Conservation (phyloP, 1,139 yeast species). For the Magnusiomyces clavatus region DNA sequence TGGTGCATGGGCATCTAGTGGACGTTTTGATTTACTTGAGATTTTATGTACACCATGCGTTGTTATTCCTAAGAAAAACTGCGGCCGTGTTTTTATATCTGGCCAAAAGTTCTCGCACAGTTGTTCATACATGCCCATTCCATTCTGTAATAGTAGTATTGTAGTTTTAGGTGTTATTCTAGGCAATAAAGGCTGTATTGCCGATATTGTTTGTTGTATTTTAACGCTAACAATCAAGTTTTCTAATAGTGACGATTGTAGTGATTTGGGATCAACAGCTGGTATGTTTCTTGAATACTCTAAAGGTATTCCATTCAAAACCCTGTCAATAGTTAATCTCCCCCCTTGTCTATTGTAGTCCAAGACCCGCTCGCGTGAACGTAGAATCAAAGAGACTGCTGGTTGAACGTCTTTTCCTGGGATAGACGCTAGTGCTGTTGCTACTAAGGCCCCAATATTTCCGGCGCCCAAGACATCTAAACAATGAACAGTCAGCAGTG, state of each 20-base stretch:
- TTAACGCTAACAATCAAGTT: constrained; percentile 59
- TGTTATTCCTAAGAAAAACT: constrained; percentile 62
- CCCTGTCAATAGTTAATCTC: constrained; percentile 25
- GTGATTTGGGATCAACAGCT: constrained; percentile 9
- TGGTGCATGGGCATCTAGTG: no score
- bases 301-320: constrained; percentile 13
- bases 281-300: constrained; percentile 11
- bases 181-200: constrained; percentile 40
- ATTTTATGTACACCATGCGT: constrained; percentile 63
- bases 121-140: constrained; percentile 58
- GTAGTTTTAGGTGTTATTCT: constrained; percentile 41
- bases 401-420: constrained; percentile 25
- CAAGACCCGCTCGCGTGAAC: constrained; percentile 35
- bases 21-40: no score
- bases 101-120: constrained; percentile 53
- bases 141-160: constrained; percentile 67
- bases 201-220: constrained; percentile 46
- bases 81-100: constrained; percentile 39
- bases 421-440: constrained; percentile 30
- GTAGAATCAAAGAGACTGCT: constrained; percentile 38
- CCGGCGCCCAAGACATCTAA: constrained; percentile 33
- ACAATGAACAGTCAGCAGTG: neutral
- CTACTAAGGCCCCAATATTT: constrained; percentile 33
- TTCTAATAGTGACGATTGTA: constrained; percentile 30
- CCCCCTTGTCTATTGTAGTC: constrained; percentile 38